phyloP scores from a whole-genome alignment of 306 rosid genomes.

The Trichosanthes cucumerina region DNA sequence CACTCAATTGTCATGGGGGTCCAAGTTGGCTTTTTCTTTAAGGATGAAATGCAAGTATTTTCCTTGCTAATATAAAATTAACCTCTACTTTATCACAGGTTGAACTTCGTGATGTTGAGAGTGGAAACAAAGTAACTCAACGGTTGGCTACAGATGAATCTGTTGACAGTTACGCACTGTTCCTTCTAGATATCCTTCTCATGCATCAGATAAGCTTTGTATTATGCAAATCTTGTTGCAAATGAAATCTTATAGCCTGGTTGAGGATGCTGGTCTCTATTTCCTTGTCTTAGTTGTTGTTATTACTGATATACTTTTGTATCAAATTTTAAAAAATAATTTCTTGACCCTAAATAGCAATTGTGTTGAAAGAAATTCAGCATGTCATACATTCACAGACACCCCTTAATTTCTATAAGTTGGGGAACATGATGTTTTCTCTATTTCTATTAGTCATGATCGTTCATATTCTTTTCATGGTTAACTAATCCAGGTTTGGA shows the following conservation, averaged over 20 bases:
- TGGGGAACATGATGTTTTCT: neutral
- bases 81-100: slow-evolving; percentile 43
- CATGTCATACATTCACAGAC: neutral
- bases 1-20: neutral
- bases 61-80: neutral
- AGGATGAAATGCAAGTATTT: neutral
- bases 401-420: neutral
- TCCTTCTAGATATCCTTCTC: neutral
- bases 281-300: neutral
- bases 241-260: neutral
- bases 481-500: neutral
- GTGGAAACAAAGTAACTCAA: slow-evolving; percentile 72
- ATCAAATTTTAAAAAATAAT: neutral
- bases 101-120: slow-evolving; percentile 77
- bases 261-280: neutral
- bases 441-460: neutral
- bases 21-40: neutral
- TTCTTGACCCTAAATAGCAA: neutral
- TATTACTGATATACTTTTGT: neutral
- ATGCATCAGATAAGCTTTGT: neutral
- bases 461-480: neutral
- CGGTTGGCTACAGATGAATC: slow-evolving; percentile 60
- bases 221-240: neutral
- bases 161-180: slow-evolving; percentile 58
- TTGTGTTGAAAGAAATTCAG: neutral